Evolutionary conservation across 2,329 filamentous ascomycete genomes (phyloP), one percentile per base, ranked within the genome.

Genomic region (Volutella citrinella): DNA sequence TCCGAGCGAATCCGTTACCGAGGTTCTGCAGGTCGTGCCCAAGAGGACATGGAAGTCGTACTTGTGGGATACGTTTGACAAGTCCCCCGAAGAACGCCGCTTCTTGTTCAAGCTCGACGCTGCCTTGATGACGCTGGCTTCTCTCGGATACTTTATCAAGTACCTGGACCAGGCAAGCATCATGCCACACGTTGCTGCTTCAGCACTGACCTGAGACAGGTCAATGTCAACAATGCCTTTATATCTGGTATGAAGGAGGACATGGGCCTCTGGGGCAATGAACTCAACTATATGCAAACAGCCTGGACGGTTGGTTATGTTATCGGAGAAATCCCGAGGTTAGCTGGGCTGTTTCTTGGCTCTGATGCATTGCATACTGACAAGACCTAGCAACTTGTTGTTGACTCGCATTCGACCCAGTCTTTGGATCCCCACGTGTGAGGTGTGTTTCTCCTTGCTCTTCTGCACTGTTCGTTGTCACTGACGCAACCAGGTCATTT

Each of bases 261-360:
- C 17, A 57, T 78, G 4, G 48, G 56, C 0, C 60, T 80, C 7
- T 64, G 68, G 21, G 54, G 54, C 0, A 55, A 57, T 2, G 46
- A 56, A 30, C 60, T 79, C 14, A 78, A 79, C 40, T 74, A 78
- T 18, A 56, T 68, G 49, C 55, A 58, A 36, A 69, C 74, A 1
- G 69, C 66, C 19, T 82, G 76, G 69, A 80, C 74, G 0, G 64
- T 76, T 1, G 79, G 79, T 18, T 82, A 82, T 44, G 70, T 78
- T 0, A 59, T 82, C 49, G 62, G 63, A 1, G 57, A 66, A 21
- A 54, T 60, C 21, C 60, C 63, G 2, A 57, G 51, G 54, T 50
- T 39, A 14, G 30, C 10, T 4, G 1, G 4, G 3, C 3, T 12
- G 0, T 10, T 1, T 5, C 15, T 10, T 10, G 3, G 6, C 5